Evolutionary conservation across 345 rosid genomes (phyloP).

Genomic region (Gossypium arboreum): DNA sequence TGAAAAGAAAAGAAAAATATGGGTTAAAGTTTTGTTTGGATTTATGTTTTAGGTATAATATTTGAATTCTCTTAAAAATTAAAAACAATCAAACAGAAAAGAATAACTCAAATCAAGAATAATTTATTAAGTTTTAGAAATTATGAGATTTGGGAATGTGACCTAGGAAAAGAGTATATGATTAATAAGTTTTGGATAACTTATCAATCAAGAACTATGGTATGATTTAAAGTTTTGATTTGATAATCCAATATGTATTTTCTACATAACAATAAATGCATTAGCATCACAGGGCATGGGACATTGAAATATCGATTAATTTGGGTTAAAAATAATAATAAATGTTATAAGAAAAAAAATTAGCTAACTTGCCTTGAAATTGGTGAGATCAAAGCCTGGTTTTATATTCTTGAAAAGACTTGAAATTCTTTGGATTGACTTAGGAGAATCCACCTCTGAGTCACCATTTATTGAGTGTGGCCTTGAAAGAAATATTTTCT

Average conservation of each 20-base stretch:
- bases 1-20: no score
- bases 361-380: constrained; percentile 41
- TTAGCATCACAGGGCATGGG: not conserved
- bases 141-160: no score
- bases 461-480: constrained; percentile 51
- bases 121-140: no score
- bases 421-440: constrained; percentile 40
- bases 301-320: not conserved
- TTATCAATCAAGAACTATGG: no score
- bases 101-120: no score
- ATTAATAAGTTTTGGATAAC: no score
- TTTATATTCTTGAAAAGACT: constrained; percentile 51
- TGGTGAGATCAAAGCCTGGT: constrained; percentile 59
- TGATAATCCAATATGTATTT: not conserved
- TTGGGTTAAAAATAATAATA: not conserved
- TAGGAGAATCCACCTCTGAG: constrained; percentile 35
- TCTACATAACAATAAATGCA: not conserved
- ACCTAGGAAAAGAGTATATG: not conserved
- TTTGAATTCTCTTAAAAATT: no score
- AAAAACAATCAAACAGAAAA: no score
- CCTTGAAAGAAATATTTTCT: constrained; percentile 37
- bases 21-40: no score
- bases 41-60: no score
- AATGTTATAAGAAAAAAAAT: not conserved
- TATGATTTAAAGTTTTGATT: not conserved